A percentile compares a stretch with the other conserved stretches of the same genome.
Evolutionary conservation across 345 rosid genomes (phyloP).

Genomic region (Linum lewisii): DNA sequence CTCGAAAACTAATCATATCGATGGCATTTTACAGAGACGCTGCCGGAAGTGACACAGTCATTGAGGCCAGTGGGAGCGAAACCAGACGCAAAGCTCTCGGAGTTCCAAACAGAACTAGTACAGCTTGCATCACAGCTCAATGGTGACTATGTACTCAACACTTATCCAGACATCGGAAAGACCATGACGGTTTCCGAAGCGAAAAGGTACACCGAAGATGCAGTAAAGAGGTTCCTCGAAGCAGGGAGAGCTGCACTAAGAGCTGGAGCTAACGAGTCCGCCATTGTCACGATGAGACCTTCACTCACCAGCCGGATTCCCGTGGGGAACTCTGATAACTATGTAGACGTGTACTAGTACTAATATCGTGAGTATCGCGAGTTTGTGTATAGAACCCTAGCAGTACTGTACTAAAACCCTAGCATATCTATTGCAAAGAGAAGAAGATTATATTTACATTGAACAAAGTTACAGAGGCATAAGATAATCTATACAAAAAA

Average conservation of each 20-base stretch:
- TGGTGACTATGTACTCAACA: conserved; percentile 45
- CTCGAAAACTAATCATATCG: too few species aligned
- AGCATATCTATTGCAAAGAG: too few species aligned
- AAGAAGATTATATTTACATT: too few species aligned
- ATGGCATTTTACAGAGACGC: conserved; percentile 24
- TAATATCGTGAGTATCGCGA: too few species aligned
- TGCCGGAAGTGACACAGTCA: conserved; percentile 33
- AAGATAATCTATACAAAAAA: not conserved
- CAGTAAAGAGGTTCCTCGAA: conserved; percentile 34
- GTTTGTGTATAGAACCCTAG: too few species aligned
- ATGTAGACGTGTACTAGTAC: too few species aligned
- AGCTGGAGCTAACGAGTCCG: conserved; percentile 29
- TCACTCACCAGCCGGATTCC: too few species aligned
- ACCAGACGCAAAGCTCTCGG: conserved; percentile 44
- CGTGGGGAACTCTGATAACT: too few species aligned
- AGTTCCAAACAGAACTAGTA: conserved; percentile 61
- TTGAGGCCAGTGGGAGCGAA: conserved; percentile 27
- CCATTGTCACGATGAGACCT: conserved; percentile 11
- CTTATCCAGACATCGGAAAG: conserved; percentile 41
- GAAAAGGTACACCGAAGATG: conserved; percentile 34
- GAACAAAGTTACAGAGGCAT: too few species aligned
- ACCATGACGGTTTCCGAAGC: conserved; percentile 49
- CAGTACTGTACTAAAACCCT: too few species aligned
- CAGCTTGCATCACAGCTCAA: conserved; percentile 49
- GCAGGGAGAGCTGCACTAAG: conserved; percentile 35